Conservation (phyloP, 2,329 filamentous ascomycete species). For the Cladophialophora bantiana region DNA sequence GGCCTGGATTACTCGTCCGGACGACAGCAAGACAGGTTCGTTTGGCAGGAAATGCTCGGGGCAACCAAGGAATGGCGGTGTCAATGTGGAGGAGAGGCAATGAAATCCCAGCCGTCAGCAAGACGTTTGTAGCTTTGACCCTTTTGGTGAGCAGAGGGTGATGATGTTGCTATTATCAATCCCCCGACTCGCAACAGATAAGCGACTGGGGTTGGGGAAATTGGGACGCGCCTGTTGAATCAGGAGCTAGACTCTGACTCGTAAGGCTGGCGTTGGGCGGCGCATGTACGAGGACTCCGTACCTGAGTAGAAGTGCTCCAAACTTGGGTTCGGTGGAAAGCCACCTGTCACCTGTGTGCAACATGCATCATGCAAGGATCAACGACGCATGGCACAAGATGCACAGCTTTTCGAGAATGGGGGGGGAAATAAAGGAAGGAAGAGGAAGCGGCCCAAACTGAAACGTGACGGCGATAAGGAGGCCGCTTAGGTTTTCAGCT, state of each 20-base stretch:
- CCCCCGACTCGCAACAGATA: slow-evolving; percentile 7
- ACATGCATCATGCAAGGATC: background rate
- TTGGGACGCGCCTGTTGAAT: slow-evolving; percentile 12
- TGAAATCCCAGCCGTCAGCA: background rate
- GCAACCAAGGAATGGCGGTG: background rate
- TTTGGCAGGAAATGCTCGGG: background rate
- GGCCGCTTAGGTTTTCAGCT: slow-evolving; percentile 10
- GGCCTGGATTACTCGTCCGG: background rate
- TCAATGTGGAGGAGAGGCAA: background rate
- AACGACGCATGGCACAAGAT: background rate
- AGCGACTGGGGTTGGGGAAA: slow-evolving; percentile 20
- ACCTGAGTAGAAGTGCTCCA: background rate
- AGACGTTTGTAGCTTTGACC: background rate
- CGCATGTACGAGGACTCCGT: background rate
- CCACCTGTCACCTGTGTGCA: background rate
- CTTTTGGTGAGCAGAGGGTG: background rate
- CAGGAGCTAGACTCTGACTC: slow-evolving; percentile 24
- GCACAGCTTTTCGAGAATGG: background rate
- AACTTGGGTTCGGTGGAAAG: background rate
- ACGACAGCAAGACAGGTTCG: background rate
- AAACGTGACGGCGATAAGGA: background rate
- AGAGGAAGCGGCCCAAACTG: background rate
- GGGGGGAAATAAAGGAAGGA: background rate
- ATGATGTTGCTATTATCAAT: background rate
- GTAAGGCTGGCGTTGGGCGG: slow-evolving; percentile 13